A percentile compares a stretch with the other conserved stretches of the same genome.
phyloP scores from a whole-genome alignment of 2,329 filamentous ascomycete genomes.

The Colletotrichum tofieldiae region DNA sequence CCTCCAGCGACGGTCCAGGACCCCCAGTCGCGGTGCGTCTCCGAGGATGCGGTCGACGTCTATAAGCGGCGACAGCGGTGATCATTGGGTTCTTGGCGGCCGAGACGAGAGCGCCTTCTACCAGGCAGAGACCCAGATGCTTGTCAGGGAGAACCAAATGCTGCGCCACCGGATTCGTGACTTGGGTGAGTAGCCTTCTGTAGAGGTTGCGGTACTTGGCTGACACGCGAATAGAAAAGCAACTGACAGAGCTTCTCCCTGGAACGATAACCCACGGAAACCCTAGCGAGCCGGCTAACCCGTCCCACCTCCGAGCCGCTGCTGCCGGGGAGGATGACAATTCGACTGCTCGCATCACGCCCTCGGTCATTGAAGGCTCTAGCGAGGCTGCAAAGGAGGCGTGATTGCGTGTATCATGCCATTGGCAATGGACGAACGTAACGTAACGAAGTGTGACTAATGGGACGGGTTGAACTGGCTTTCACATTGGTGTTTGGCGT shows the following conservation, averaged over 20 bases:
- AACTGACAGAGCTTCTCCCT: constrained; percentile 62
- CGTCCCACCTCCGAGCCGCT: constrained; percentile 65
- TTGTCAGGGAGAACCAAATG: constrained; percentile 88
- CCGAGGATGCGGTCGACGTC: constrained; percentile 71
- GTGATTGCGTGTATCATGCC: neutral
- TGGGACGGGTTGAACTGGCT: constrained; percentile 3
- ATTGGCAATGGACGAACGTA: neutral
- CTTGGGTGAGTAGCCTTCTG: constrained; percentile 67
- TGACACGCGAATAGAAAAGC: constrained; percentile 61
- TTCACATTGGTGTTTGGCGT: constrained; percentile 18
- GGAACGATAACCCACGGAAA: constrained; percentile 48
- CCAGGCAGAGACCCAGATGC: constrained; percentile 84
- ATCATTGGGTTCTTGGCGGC: constrained; percentile 72
- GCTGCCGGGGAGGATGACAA: constrained; percentile 59
- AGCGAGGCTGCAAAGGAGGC: constrained; percentile 21
- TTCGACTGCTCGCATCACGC: constrained; percentile 21
- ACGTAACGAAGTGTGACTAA: neutral
- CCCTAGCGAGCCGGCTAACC: constrained; percentile 64
- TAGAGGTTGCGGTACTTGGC: neutral
- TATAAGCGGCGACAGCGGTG: constrained; percentile 72
- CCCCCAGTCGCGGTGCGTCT: constrained; percentile 71
- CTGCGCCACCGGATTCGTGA: constrained; percentile 81
- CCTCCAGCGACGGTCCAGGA: constrained; percentile 70
- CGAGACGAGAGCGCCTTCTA: constrained; percentile 85
- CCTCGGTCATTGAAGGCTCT: constrained; percentile 4